A percentile compares a stretch with the other conserved stretches of the same genome.
Conservation (phyloP, 345 rosid species). For the Eucalyptus fibrosa region DNA sequence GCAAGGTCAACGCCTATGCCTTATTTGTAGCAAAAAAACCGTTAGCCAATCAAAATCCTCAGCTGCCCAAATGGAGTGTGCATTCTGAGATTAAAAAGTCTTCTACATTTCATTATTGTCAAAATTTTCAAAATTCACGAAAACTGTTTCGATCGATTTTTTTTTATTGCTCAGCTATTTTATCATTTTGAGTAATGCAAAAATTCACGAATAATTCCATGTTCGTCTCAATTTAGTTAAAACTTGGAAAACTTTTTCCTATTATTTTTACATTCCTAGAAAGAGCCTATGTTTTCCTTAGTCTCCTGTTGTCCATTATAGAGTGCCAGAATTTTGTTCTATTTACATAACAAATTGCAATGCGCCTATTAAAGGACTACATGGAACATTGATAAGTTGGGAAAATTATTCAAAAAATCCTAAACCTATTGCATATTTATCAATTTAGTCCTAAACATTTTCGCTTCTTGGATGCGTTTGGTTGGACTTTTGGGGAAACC, state of each 20-base stretch:
- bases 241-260: not conserved
- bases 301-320: not conserved
- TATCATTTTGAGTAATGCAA: not conserved
- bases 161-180: not conserved
- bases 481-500: no score
- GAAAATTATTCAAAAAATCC: no score
- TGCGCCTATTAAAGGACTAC: not conserved
- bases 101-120: not conserved
- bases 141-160: not conserved
- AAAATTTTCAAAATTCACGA: not conserved
- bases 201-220: not conserved
- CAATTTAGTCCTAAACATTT: not conserved
- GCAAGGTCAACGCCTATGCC: not conserved
- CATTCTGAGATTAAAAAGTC: no score
- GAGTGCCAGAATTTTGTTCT: not conserved
- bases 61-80: not conserved
- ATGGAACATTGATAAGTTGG: not conserved
- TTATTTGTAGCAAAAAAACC: not conserved
- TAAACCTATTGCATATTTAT: no score
- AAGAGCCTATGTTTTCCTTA: not conserved
- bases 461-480: no score
- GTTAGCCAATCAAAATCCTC: not conserved
- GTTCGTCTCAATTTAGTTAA: not conserved
- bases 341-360: not conserved
- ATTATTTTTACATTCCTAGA: not conserved